These are phyloP conservation scores for Botrytis squamosa DNA, from an alignment of 2,329 filamentous ascomycete genomes.

Conservation along the genomic window DNA sequence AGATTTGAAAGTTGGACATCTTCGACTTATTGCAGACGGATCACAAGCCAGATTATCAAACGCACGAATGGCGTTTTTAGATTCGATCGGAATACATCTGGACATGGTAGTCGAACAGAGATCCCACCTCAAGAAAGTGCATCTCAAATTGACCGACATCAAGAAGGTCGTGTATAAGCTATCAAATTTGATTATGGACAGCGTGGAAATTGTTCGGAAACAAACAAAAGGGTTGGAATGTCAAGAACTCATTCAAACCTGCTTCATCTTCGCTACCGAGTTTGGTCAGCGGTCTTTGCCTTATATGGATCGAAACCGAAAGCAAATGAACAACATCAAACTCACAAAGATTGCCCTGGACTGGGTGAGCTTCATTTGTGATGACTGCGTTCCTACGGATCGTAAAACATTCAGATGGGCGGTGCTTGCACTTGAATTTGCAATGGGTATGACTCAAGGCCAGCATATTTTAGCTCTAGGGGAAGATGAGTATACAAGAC, in stretches of 20 bases:
- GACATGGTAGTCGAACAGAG: slow-evolving; percentile 89
- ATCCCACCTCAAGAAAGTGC: slow-evolving; percentile 90
- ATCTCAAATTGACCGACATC: slow-evolving; percentile 86
- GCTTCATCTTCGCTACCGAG: slow-evolving; percentile 98
- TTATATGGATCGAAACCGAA: slow-evolving; percentile 92
- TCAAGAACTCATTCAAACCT: slow-evolving; percentile 94
- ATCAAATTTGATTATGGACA: slow-evolving; percentile 98
- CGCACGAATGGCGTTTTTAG: slow-evolving; percentile 75
- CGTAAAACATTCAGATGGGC: slow-evolving; percentile 97
- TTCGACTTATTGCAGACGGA: slow-evolving; percentile 85
- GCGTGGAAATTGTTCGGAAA: slow-evolving; percentile 85
- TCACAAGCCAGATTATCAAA: slow-evolving; percentile 75
- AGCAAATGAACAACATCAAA: slow-evolving; percentile 96
- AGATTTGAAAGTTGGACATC: slow-evolving; percentile 81
- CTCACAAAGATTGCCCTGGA: slow-evolving; percentile 90
- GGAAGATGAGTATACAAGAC: slow-evolving; percentile 78
- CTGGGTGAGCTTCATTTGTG: slow-evolving; percentile 97
- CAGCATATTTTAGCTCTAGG: slow-evolving; percentile 89
- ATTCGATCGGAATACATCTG: slow-evolving; percentile 78
- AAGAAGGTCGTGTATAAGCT: slow-evolving; percentile 95
- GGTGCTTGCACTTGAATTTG: slow-evolving; percentile 90
- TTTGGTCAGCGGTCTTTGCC: slow-evolving; percentile 93
- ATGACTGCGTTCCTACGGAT: slow-evolving; percentile 92
- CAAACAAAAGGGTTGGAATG: slow-evolving; percentile 84
- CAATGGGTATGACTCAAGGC: slow-evolving; percentile 94